These are phyloP conservation scores for Penicillium odoratum DNA, from an alignment of 495 filamentous ascomycete genomes.

Conservation along the genomic window DNA sequence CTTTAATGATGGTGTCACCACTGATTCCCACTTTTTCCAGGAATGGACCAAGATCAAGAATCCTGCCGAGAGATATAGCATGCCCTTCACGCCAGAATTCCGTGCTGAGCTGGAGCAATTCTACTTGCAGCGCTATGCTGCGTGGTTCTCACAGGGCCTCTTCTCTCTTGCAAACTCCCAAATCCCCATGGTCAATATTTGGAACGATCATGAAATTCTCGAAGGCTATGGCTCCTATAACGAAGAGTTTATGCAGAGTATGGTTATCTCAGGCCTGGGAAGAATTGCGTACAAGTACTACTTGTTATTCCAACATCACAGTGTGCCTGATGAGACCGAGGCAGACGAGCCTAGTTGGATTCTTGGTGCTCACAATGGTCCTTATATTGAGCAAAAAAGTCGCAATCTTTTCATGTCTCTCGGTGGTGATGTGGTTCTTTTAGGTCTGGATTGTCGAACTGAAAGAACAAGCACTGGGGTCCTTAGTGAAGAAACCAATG, in stretches of 20 bases:
- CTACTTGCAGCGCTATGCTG: slow-evolving; percentile 81
- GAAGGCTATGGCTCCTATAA: slow-evolving; percentile 95
- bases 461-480: slow-evolving; percentile 82
- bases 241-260: slow-evolving; percentile 86
- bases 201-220: slow-evolving; percentile 97
- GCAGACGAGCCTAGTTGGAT: slow-evolving; percentile 89
- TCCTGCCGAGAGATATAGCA: slow-evolving; percentile 70
- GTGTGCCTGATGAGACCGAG: slow-evolving; percentile 72
- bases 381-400: slow-evolving; percentile 85
- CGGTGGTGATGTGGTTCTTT: slow-evolving; percentile 73
- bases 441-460: slow-evolving; percentile 89
- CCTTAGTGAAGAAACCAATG: slow-evolving; percentile 76
- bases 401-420: slow-evolving; percentile 84
- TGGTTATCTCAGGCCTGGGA: slow-evolving; percentile 86
- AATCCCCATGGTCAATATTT: slow-evolving; percentile 98
- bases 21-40: slow-evolving; percentile 69
- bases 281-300: slow-evolving; percentile 97
- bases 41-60: slow-evolving; percentile 85
- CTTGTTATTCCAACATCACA: slow-evolving; percentile 97
- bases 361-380: slow-evolving; percentile 74
- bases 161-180: slow-evolving; percentile 91
- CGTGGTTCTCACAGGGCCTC: slow-evolving; percentile 94
- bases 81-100: slow-evolving; percentile 71
- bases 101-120: slow-evolving; percentile 82
- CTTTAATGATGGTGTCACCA: slow-evolving; percentile 84